phyloP scores from a whole-genome alignment of 148 eudicot species.

The Polygonum maritimum region DNA sequence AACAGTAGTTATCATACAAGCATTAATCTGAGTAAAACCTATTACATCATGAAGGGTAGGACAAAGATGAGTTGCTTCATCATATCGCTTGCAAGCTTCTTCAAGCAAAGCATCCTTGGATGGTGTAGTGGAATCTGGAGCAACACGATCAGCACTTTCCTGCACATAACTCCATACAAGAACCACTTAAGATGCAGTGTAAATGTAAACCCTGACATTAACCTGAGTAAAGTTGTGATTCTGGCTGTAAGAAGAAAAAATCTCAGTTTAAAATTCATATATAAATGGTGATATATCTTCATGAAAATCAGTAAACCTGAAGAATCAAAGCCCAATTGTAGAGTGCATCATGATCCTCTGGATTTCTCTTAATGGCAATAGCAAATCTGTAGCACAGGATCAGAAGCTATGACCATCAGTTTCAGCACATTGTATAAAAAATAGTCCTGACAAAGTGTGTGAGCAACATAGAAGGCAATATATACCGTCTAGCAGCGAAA shows the following conservation, averaged over 20 bases:
- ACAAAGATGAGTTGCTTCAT: constrained; percentile 78
- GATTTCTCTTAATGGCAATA: constrained; percentile 66
- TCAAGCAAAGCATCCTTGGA: constrained; percentile 92
- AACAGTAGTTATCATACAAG: background rate
- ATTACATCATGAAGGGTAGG: constrained; percentile 95
- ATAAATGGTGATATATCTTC: background rate
- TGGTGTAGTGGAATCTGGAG: constrained; percentile 72
- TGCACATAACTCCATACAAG: constrained; percentile 23
- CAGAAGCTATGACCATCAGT: background rate
- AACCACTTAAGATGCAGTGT: background rate
- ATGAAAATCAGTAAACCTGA: constrained; percentile 45
- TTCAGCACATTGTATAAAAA: background rate
- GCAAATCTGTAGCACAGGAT: constrained; percentile 59
- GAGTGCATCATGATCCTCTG: constrained; percentile 83
- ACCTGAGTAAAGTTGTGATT: background rate
- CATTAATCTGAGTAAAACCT: background rate
- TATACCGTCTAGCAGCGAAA: constrained; percentile 82
- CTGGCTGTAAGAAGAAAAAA: background rate
- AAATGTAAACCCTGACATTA: background rate
- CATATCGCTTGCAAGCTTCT: constrained; percentile 94
- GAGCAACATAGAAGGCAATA: background rate
- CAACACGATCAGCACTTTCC: constrained; percentile 97
- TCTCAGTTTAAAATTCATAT: background rate
- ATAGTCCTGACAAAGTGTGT: background rate
- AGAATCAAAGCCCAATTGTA: constrained; percentile 99